Evolutionary conservation across 129 eudicot genomes (phyloP).

Genomic region (Lonicera japonica): DNA sequence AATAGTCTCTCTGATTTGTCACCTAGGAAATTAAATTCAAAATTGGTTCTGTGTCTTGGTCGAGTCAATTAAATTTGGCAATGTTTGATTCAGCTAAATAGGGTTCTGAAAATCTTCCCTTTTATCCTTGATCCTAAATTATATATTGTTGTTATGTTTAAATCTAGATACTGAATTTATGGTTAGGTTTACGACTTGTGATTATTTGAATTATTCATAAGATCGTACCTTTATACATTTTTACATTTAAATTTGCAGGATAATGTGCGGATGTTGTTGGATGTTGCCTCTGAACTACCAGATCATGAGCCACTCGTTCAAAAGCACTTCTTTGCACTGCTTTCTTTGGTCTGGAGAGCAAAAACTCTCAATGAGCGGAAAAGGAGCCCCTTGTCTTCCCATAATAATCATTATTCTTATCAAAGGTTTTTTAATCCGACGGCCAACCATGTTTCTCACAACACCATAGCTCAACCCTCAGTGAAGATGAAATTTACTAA

Average conservation of each 20-base stretch:
- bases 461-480: slow-evolving; percentile 18
- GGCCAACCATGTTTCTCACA: slow-evolving; percentile 21
- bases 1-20: not conserved
- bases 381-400: slow-evolving; percentile 16
- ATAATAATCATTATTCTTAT: slow-evolving; percentile 19
- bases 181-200: no score
- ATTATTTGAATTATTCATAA: no score
- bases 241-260: slow-evolving; percentile 40
- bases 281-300: slow-evolving; percentile 59
- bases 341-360: slow-evolving; percentile 62
- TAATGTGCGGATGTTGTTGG: slow-evolving; percentile 63
- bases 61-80: not conserved
- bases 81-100: not conserved
- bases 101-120: no score
- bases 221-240: no score
- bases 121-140: no score
- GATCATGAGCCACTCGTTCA: slow-evolving; percentile 79
- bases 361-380: slow-evolving; percentile 18
- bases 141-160: no score
- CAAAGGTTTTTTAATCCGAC: slow-evolving; percentile 21
- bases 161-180: no score
- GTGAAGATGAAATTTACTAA: slow-evolving; percentile 44
- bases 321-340: slow-evolving; percentile 70
- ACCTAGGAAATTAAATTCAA: no score
- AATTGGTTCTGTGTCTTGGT: not conserved